phyloP scores from a whole-genome alignment of 495 filamentous ascomycete species.

The Talaromyces thailandensis region DNA sequence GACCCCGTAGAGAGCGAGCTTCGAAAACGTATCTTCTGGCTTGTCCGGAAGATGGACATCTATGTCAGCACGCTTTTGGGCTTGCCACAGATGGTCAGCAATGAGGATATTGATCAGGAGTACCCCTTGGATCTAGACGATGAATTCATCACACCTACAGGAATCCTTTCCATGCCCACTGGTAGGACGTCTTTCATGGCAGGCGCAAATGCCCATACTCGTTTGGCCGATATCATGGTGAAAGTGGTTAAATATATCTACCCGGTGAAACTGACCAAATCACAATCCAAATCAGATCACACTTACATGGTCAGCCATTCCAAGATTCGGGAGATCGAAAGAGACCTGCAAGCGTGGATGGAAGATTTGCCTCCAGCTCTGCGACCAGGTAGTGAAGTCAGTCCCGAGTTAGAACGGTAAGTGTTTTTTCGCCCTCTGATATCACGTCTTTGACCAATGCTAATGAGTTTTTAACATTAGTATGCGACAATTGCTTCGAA shows the following conservation, averaged over 20 bases:
- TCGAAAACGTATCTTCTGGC: slow-evolving; percentile 81
- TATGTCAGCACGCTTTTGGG: slow-evolving; percentile 87
- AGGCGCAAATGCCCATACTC: slow-evolving; percentile 78
- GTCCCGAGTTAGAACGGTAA: slow-evolving; percentile 68
- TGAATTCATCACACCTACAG: slow-evolving; percentile 74
- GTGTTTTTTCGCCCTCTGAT: slow-evolving; percentile 10
- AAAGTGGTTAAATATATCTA: slow-evolving; percentile 89
- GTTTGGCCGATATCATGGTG: slow-evolving; percentile 64
- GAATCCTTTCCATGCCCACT: slow-evolving; percentile 65
- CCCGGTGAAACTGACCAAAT: slow-evolving; percentile 62
- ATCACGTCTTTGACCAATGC: neutral
- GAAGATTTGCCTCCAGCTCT: slow-evolving; percentile 67
- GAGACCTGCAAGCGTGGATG: slow-evolving; percentile 77
- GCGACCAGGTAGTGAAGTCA: slow-evolving; percentile 65
- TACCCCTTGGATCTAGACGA: slow-evolving; percentile 81
- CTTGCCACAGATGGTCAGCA: slow-evolving; percentile 72
- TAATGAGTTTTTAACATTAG: slow-evolving; percentile 32
- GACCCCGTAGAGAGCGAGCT: slow-evolving; percentile 78
- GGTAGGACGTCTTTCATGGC: slow-evolving; percentile 66
- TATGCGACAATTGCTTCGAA: slow-evolving; percentile 76
- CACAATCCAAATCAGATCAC: slow-evolving; percentile 41
- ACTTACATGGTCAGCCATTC: slow-evolving; percentile 83
- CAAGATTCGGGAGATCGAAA: slow-evolving; percentile 83
- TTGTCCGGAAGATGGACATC: slow-evolving; percentile 86
- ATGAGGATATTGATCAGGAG: slow-evolving; percentile 89